Evolutionary conservation across 2,329 filamentous ascomycete species (phyloP).

Genomic region (Podosphaera aphanis): DNA sequence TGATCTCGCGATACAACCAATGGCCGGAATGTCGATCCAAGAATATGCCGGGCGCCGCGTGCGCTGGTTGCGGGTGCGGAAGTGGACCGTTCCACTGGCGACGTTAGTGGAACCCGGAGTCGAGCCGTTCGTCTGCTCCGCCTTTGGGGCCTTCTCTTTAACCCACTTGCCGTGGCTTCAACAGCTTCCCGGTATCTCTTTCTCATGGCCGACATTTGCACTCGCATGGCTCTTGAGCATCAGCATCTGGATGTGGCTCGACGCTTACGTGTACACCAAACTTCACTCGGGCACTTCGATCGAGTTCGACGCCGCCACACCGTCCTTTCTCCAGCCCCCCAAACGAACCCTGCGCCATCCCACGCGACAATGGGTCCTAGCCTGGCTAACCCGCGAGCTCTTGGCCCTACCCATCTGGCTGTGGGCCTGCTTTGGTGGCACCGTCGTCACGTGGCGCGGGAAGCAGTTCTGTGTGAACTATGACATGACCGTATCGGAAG

Average conservation of each 20-base stretch:
- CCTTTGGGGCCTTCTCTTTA: constrained; percentile 56
- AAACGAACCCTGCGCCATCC: constrained; percentile 24
- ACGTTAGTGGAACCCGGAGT: constrained; percentile 85
- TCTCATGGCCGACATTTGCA: constrained; percentile 44
- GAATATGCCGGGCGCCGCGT: constrained; percentile 64
- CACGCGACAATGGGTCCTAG: constrained; percentile 48
- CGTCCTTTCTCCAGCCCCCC: constrained; percentile 49
- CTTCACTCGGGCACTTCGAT: constrained; percentile 54
- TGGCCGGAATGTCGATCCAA: constrained; percentile 52
- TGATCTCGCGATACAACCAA: constrained; percentile 75
- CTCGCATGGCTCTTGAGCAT: constrained; percentile 44
- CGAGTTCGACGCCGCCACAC: constrained; percentile 48
- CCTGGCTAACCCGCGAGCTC: constrained; percentile 67
- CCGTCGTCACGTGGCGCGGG: constrained; percentile 71
- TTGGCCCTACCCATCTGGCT: constrained; percentile 76
- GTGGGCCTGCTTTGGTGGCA: constrained; percentile 72
- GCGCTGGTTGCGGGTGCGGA: constrained; percentile 78
- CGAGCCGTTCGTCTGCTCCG: constrained; percentile 64
- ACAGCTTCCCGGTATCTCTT: constrained; percentile 26
- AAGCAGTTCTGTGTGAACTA: constrained; percentile 58
- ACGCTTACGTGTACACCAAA: constrained; percentile 48
- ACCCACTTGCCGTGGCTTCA: constrained; percentile 48
- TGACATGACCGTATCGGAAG: constrained; percentile 57
- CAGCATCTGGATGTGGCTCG: constrained; percentile 45
- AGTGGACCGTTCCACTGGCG: constrained; percentile 75